Conservation (phyloP, 2,329 filamentous ascomycete genomes). For the Penicillium sp. region DNA sequence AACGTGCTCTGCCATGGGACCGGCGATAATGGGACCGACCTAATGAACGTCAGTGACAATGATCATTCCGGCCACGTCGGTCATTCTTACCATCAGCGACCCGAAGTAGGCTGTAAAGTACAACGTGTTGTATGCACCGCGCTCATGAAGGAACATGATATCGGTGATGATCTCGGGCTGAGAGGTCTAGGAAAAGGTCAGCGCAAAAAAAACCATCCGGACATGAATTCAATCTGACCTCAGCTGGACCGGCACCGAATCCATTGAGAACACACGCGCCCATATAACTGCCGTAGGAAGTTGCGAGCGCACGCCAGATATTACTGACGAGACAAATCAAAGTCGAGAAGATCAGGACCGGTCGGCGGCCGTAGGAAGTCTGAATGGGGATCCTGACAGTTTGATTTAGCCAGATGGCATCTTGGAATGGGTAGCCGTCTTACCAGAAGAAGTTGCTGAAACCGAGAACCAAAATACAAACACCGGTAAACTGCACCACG, state of each 20-base stretch:
- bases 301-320: slow-evolving; percentile 60
- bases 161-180: slow-evolving; percentile 64
- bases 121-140: slow-evolving; percentile 60
- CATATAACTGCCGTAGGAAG: slow-evolving; percentile 62
- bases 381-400: slow-evolving; percentile 53
- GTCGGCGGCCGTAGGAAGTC: slow-evolving; percentile 55
- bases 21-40: slow-evolving; percentile 58
- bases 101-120: slow-evolving; percentile 65
- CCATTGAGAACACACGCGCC: slow-evolving; percentile 62
- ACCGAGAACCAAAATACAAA: slow-evolving; percentile 57
- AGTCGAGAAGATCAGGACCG: slow-evolving; percentile 53
- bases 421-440: neutral
- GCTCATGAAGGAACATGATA: slow-evolving; percentile 63
- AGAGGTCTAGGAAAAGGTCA: slow-evolving; percentile 42
- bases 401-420: neutral
- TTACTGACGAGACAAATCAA: slow-evolving; percentile 53
- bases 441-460: slow-evolving; percentile 62
- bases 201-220: neutral
- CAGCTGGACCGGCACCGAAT: slow-evolving; percentile 60
- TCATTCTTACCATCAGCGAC: slow-evolving; percentile 53
- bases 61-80: slow-evolving; percentile 5
- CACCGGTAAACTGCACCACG: slow-evolving; percentile 57
- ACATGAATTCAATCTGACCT: slow-evolving; percentile 27
- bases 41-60: slow-evolving; percentile 23
- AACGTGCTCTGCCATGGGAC: slow-evolving; percentile 58